A percentile compares a stretch with the other conserved stretches of the same genome.
These are phyloP conservation scores for Diaporthe sp. DNA, from an alignment of 2,329 filamentous ascomycete genomes.

Conservation along the genomic window DNA sequence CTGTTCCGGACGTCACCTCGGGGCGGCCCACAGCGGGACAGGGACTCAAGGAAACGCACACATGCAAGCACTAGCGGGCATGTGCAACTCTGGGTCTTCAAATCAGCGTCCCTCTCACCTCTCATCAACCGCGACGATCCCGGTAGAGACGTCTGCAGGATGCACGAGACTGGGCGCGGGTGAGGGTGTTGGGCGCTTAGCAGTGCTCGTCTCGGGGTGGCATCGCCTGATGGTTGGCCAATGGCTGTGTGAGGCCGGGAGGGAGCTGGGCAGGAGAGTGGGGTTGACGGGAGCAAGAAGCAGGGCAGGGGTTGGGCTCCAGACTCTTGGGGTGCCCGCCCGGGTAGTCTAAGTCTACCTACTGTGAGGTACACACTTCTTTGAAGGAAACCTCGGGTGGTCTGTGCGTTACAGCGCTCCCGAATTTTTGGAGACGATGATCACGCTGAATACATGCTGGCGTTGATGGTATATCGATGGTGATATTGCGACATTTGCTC, in stretches of 20 bases:
- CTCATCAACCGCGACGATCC: slow-evolving; percentile 12
- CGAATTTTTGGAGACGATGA: slow-evolving; percentile 22
- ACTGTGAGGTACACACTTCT: too few species aligned
- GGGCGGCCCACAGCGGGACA: slow-evolving; percentile 13
- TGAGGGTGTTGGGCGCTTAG: slow-evolving; percentile 34
- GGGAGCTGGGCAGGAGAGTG: background rate
- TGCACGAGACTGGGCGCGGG: slow-evolving; percentile 23
- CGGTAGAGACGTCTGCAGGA: slow-evolving; percentile 22
- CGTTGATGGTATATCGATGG: background rate
- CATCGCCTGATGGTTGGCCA: slow-evolving; percentile 32
- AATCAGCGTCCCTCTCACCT: slow-evolving; percentile 26
- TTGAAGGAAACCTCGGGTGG: background rate
- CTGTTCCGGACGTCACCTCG: slow-evolving; percentile 22
- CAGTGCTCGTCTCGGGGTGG: slow-evolving; percentile 22
- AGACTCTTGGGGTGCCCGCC: background rate
- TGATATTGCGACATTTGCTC: background rate
- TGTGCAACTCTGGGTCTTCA: slow-evolving; percentile 24
- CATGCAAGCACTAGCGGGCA: slow-evolving; percentile 30
- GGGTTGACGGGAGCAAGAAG: slow-evolving; percentile 12
- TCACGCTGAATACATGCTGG: background rate
- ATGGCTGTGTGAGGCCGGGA: background rate
- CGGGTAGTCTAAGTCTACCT: background rate
- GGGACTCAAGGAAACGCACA: background rate
- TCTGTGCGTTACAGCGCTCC: background rate
- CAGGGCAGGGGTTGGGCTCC: slow-evolving; percentile 8